Conservation (phyloP, 2,329 filamentous ascomycete species). For the Aspergillus sp. region DNA sequence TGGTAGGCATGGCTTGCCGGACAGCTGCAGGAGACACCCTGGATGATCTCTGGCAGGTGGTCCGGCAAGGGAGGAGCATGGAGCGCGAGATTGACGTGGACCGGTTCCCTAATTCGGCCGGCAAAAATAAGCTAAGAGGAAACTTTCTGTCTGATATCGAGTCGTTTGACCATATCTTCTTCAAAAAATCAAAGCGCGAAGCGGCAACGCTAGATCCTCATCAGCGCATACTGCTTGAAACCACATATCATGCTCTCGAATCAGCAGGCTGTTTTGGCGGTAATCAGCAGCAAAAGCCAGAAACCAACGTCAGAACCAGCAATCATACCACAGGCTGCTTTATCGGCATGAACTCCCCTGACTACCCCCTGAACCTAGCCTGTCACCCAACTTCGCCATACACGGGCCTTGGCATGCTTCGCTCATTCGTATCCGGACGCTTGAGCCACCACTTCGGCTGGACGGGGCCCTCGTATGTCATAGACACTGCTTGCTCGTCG, state of each 20-base stretch:
- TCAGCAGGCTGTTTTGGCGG: constrained; percentile 26
- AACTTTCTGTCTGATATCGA: constrained; percentile 7
- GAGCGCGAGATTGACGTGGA: no score
- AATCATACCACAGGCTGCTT: no score
- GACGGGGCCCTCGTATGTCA: constrained; percentile 36
- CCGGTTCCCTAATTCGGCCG: no score
- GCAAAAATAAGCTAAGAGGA: neutral
- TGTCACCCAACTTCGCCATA: constrained; percentile 32
- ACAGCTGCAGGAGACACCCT: no score
- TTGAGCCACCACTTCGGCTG: constrained; percentile 42
- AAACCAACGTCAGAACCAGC: constrained; percentile 17
- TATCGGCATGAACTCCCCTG: constrained; percentile 25
- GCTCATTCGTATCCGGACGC: constrained; percentile 13
- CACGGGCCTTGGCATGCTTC: constrained; percentile 17
- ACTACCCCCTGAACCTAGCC: constrained; percentile 39
- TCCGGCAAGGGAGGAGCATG: no score
- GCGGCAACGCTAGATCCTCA: constrained; percentile 24
- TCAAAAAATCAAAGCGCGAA: constrained; percentile 24
- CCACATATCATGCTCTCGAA: constrained; percentile 28
- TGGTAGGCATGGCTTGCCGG: no score
- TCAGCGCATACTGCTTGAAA: constrained; percentile 21
- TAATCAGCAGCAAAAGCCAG: neutral
- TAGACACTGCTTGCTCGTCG: constrained; percentile 42
- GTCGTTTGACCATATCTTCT: constrained; percentile 30
- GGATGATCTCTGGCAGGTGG: no score